These are phyloP conservation scores for Colletotrichum costaricense DNA, from an alignment of 2,329 filamentous ascomycete species.

Conservation along the genomic window DNA sequence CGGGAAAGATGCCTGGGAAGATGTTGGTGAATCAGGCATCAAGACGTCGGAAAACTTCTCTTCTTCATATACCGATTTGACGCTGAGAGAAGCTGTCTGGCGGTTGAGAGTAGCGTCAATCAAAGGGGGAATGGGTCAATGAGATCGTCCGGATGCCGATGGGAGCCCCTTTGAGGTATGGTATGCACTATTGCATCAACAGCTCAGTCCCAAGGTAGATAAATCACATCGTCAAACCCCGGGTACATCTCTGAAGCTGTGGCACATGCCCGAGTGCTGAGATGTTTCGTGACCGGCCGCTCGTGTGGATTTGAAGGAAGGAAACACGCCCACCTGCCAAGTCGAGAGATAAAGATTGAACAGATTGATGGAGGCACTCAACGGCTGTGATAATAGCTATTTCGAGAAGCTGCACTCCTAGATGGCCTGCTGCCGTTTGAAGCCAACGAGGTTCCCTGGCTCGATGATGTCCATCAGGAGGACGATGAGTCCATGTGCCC, in stretches of 20 bases:
- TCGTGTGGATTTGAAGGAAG: background rate
- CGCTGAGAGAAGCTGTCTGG: background rate
- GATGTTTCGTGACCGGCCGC: background rate
- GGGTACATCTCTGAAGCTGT: background rate
- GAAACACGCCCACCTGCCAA: background rate
- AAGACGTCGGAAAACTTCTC: background rate
- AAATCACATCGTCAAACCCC: too few relatives aligned
- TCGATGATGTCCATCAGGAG: too few relatives aligned
- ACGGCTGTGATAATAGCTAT: too few relatives aligned
- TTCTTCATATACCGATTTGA: background rate
- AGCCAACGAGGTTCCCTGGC: too few relatives aligned
- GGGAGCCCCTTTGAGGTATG: background rate
- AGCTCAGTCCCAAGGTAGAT: too few relatives aligned
- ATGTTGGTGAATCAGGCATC: background rate
- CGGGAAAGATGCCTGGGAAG: background rate
- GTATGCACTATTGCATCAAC: too few relatives aligned
- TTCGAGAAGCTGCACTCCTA: too few relatives aligned
- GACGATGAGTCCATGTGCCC: too few relatives aligned
- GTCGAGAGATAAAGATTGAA: too few relatives aligned
- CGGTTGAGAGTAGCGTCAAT: background rate
- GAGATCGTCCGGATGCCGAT: background rate
- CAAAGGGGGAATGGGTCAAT: background rate
- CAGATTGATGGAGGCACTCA: too few relatives aligned
- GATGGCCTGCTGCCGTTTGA: too few relatives aligned
- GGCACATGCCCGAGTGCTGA: too few relatives aligned